Evolutionary conservation across 345 rosid genomes (phyloP).

Genomic region (Bretschneidera sinensis): DNA sequence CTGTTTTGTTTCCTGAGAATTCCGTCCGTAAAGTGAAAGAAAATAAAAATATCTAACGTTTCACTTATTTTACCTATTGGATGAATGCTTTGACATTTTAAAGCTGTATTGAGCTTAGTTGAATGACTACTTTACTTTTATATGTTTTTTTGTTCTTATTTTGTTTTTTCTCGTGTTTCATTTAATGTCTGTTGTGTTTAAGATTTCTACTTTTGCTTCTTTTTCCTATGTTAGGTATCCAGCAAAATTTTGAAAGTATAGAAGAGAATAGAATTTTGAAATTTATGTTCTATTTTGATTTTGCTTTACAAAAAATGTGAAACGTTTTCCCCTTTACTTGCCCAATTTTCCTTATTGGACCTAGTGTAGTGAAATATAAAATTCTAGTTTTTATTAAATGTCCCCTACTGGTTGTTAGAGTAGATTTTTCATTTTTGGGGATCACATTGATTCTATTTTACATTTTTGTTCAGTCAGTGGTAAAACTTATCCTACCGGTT

Average conservation of each 20-base stretch:
- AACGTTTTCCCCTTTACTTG: no score
- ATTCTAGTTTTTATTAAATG: neutral
- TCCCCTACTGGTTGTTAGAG: neutral
- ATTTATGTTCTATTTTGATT: neutral
- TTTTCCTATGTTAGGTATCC: no score
- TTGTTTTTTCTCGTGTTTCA: no score
- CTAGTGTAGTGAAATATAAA: neutral
- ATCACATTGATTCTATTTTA: neutral
- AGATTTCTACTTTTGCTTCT: no score
- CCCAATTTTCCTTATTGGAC: no score
- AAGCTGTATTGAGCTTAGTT: no score
- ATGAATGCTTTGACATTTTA: neutral
- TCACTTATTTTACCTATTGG: neutral
- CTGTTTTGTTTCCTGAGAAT: neutral
- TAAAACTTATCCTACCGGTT: neutral
- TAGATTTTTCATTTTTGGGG: neutral
- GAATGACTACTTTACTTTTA: no score
- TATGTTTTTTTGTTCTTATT: no score
- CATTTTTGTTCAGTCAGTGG: neutral
- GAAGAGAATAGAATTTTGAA: no score
- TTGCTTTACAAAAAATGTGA: no score
- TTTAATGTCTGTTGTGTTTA: no score
- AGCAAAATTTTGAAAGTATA: no score
- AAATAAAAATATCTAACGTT: neutral
- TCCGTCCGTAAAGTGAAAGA: neutral